Percentiles rank a stretch among this genome's conserved stretches.
These are phyloP conservation scores for Russula sp. DNA, from an alignment of 768 basidiomycete genomes.

Conservation along the genomic window DNA sequence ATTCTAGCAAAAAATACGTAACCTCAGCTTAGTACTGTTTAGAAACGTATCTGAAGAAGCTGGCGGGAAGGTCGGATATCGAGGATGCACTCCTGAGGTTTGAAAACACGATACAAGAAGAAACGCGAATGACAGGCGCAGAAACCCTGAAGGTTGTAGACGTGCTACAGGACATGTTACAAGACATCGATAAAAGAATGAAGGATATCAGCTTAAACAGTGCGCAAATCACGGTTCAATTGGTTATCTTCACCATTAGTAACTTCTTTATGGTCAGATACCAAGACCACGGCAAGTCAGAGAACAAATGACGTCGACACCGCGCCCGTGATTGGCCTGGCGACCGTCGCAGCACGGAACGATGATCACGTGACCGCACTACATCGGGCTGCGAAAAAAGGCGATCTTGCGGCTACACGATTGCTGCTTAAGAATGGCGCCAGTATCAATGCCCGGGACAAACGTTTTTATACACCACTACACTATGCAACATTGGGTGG, in stretches of 20 bases:
- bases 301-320: no score
- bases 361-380: background rate
- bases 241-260: no score
- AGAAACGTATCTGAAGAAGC: background rate
- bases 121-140: background rate
- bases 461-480: background rate
- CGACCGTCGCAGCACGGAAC: background rate
- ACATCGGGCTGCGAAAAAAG: background rate
- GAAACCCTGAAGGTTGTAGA: background rate
- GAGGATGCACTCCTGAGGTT: background rate
- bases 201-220: background rate
- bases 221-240: no score
- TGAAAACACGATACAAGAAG: conserved; percentile 1
- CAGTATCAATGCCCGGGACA: background rate
- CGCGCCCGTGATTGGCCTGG: background rate
- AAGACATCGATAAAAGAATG: background rate
- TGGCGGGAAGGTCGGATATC: background rate
- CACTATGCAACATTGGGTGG: background rate
- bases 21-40: background rate
- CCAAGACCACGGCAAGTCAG: no score
- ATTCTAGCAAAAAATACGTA: no score
- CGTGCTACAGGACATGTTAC: no score
- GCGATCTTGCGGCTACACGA: background rate
- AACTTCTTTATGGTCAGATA: no score
- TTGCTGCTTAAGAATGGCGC: background rate